Evolutionary conservation across 352 stramenopile species (phyloP), one percentile per base, ranked within the genome.

Genomic region (Phytophthora idaei): DNA sequence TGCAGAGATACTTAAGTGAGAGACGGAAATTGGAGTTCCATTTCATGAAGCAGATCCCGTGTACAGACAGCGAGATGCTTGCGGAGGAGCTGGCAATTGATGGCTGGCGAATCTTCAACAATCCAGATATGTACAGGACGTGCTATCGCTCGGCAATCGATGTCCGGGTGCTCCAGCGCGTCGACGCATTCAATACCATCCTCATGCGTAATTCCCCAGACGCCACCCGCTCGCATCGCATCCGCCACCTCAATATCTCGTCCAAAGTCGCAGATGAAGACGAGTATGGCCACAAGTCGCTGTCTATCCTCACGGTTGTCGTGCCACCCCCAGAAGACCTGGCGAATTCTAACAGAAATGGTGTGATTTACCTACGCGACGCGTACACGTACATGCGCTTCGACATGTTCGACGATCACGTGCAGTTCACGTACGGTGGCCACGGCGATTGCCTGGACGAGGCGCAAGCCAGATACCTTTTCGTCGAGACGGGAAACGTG

Each of bases 321-420:
- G 36, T 78, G 27, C 55, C 67, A 0, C 73, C 76, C 4, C 70
- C 73, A 10, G 63, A 77, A 14, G 63, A 69, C 37, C 0, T 67
- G 34, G 66, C 58, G 10, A 67, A 71, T 17, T 59, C 67, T n/a
- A 71, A 70, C 28, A 49, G 47, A n/a, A 72, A 74, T 28, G 71
- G 71, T 8, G 63, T 81, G n/a, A 45, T 74, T 17, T 81, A 80
- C 57, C 66, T 84, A 34, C 67, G 66, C 21, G 59, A 79, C 11
- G 73, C 66, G 17, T 81, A 69, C 61, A 84, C 76, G 27, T 84
- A 83, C 52, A 78, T 84, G 41, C 67, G 60, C n/a, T 80, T 84
- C 51, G 60, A 73, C 4, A 77, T 77, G 70, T 73, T 69, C 52
- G 53, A 62, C 28, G 60, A 65, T 25, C 61, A 73, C 49, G 64